Percentiles rank a stretch among this genome's conserved stretches.
These are phyloP conservation scores for Dimargaris xerosporica DNA, from an alignment of 192 early-diverging fungal species.

Conservation along the genomic window DNA sequence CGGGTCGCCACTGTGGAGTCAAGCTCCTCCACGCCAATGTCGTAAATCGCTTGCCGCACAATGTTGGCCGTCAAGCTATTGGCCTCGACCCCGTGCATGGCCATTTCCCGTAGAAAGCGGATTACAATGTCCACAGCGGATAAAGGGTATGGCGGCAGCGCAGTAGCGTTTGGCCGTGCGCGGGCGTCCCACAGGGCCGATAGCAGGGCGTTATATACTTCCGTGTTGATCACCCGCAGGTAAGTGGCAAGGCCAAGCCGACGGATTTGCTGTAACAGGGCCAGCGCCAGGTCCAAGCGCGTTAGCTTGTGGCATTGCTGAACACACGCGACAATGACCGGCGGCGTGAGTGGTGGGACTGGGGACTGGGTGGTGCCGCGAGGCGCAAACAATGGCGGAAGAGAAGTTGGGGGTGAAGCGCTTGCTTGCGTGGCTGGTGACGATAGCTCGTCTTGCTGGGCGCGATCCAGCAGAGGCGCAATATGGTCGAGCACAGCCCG, in stretches of 20 bases:
- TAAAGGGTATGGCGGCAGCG: background rate
- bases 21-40: constrained; percentile 7
- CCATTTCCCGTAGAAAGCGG: background rate
- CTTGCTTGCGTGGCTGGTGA: no score
- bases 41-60: background rate
- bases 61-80: background rate
- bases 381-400: no score
- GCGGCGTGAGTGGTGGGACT: background rate
- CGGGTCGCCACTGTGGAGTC: background rate
- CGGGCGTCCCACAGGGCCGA: background rate
- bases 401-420: no score
- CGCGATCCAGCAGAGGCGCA: no score
- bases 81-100: background rate
- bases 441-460: no score
- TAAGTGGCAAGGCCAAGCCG: background rate
- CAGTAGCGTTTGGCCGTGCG: background rate
- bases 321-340: constrained; percentile 3
- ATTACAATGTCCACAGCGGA: background rate
- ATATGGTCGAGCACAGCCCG: no score
- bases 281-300: background rate
- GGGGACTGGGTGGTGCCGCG: background rate
- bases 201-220: constrained; percentile 11
- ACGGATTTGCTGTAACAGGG: background rate
- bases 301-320: background rate
- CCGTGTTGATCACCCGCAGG: constrained; percentile 1